A percentile compares a stretch with the other conserved stretches of the same genome.
These are phyloP conservation scores for Rhodotorula paludigena DNA, from an alignment of 768 basidiomycete species.

Conservation along the genomic window DNA sequence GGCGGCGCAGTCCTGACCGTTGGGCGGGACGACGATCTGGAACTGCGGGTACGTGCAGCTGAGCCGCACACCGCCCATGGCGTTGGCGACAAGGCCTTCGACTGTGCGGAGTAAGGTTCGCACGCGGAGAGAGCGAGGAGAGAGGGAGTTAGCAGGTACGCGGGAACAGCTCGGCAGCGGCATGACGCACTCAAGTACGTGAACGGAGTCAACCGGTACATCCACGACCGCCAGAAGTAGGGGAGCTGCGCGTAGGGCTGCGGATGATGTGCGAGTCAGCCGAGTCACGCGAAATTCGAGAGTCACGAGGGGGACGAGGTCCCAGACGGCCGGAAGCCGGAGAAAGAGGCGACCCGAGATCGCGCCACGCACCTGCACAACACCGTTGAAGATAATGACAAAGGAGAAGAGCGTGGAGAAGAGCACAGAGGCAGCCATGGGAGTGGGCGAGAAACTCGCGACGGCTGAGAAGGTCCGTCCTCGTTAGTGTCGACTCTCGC, in stretches of 20 bases:
- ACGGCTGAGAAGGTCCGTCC: conserved; percentile 49
- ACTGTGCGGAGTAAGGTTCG: too few species aligned
- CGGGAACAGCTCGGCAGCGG: too few species aligned
- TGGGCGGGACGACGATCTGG: conserved; percentile 37
- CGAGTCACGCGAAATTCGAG: not conserved
- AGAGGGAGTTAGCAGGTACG: not conserved
- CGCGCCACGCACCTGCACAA: conserved; percentile 53
- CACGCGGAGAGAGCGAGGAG: conserved; percentile 10
- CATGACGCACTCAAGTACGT: not conserved
- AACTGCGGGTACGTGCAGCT: conserved; percentile 27
- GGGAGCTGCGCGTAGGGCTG: not conserved
- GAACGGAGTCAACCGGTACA: conserved; percentile 48
- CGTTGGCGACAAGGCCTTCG: conserved; percentile 49
- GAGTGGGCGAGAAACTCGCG: conserved; percentile 59
- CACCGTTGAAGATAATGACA: conserved; percentile 64
- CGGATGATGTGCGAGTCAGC: not conserved
- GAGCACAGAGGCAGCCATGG: conserved; percentile 57
- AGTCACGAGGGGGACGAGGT: too few species aligned
- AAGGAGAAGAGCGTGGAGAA: conserved; percentile 53
- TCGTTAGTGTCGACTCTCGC: too few species aligned
- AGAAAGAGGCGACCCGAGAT: not conserved
- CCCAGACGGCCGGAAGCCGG: not conserved
- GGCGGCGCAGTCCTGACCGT: conserved; percentile 32
- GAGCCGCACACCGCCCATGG: conserved; percentile 27
- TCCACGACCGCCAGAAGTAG: conserved; percentile 59